These are phyloP conservation scores for Dendrostoma leiphaemia DNA, from an alignment of 2,329 filamentous ascomycete genomes.

Conservation along the genomic window DNA sequence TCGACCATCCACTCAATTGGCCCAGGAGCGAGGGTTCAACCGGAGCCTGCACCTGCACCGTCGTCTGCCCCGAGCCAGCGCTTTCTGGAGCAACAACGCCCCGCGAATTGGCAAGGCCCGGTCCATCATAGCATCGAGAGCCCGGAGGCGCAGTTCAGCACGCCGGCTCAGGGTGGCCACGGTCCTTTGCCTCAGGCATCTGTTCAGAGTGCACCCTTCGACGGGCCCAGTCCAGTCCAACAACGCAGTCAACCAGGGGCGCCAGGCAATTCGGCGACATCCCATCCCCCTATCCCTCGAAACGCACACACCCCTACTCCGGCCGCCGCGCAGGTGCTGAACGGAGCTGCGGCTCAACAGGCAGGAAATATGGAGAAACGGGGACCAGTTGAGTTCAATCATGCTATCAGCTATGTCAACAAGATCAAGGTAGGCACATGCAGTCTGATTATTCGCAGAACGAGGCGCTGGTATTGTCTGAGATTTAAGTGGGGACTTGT, in stretches of 20 bases:
- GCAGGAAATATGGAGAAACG: constrained; percentile 69
- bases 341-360: constrained; percentile 57
- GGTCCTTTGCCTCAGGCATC: constrained; percentile 44
- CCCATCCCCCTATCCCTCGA: constrained; percentile 45
- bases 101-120: constrained; percentile 52
- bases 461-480: not conserved
- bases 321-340: constrained; percentile 54
- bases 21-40: constrained; percentile 44
- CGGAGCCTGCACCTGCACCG: constrained; percentile 38
- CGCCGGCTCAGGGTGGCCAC: constrained; percentile 50
- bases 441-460: not conserved
- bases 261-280: constrained; percentile 34
- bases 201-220: constrained; percentile 29
- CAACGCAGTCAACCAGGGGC: constrained; percentile 29
- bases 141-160: constrained; percentile 61
- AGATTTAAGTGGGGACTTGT: not conserved
- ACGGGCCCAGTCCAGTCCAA: constrained; percentile 27
- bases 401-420: constrained; percentile 98
- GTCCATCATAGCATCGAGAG: constrained; percentile 61
- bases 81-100: constrained; percentile 45
- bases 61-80: constrained; percentile 37
- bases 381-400: constrained; percentile 96
- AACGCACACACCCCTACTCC: constrained; percentile 62
- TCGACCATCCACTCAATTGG: constrained; percentile 89
- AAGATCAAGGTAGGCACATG: constrained; percentile 83